phyloP scores from a whole-genome alignment of 1,284 basidiomycete species.

The Microbotryum scabiosae region DNA sequence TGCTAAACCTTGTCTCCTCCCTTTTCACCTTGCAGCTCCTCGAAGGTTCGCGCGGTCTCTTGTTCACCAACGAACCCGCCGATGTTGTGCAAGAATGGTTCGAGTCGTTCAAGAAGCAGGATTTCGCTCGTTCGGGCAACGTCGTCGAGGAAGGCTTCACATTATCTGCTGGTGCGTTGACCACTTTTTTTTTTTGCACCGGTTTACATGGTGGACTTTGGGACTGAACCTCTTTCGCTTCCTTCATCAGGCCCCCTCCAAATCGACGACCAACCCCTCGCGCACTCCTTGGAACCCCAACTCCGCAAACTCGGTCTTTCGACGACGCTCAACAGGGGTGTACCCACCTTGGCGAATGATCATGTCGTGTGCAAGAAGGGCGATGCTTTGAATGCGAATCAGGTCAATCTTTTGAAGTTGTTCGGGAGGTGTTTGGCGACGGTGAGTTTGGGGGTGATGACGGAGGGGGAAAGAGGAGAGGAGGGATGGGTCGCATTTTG shows the following conservation, averaged over 20 bases:
- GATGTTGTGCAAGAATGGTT: slow-evolving; percentile 93
- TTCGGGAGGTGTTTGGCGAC: slow-evolving; percentile 76
- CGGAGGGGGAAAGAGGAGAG: neutral
- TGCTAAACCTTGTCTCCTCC: too few species aligned
- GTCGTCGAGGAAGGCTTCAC: slow-evolving; percentile 63
- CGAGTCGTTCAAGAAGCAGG: slow-evolving; percentile 74
- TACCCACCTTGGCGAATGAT: slow-evolving; percentile 67
- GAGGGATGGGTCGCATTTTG: neutral
- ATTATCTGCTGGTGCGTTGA: slow-evolving; percentile 54
- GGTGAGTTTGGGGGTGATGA: slow-evolving; percentile 12
- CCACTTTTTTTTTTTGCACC: too few species aligned
- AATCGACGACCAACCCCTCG: slow-evolving; percentile 58
- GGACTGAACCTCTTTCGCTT: neutral
- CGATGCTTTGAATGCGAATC: slow-evolving; percentile 54
- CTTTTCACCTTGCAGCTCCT: slow-evolving; percentile 54
- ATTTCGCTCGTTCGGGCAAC: slow-evolving; percentile 87
- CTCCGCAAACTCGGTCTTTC: slow-evolving; percentile 81
- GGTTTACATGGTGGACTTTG: neutral
- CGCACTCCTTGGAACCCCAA: slow-evolving; percentile 94
- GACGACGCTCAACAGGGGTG: slow-evolving; percentile 72
- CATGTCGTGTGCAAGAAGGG: slow-evolving; percentile 81
- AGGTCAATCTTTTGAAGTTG: slow-evolving; percentile 80
- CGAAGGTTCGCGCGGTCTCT: slow-evolving; percentile 82
- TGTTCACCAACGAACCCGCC: slow-evolving; percentile 83
- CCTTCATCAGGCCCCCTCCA: slow-evolving; percentile 43